Percentiles rank a stretch among this genome's conserved stretches.
phyloP scores from a whole-genome alignment of 768 basidiomycete genomes.

The Tulasnella sp. region DNA sequence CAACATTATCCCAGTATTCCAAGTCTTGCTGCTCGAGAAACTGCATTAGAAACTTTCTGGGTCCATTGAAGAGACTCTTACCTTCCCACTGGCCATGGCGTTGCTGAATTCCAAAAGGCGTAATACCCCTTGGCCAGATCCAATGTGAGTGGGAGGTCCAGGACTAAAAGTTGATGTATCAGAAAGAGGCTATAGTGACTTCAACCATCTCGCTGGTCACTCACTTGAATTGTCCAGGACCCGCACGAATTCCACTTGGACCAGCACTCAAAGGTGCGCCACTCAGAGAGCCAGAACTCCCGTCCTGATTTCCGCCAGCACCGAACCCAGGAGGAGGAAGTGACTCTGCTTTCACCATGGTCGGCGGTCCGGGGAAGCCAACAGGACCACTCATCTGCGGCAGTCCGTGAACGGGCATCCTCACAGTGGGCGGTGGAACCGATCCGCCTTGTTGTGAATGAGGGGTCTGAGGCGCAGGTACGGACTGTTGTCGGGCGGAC shows the following conservation, averaged over 20 bases:
- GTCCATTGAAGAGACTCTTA: conserved; percentile 4
- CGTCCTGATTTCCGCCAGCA: background rate
- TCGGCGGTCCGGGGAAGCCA: background rate
- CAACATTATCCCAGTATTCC: conserved; percentile 51
- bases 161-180: background rate
- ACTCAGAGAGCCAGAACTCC: background rate
- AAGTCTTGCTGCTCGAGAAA: conserved; percentile 16
- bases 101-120: conserved; percentile 64
- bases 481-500: background rate
- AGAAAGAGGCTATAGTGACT: background rate
- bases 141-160: background rate
- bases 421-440: background rate
- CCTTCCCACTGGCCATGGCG: conserved; percentile 44
- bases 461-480: background rate
- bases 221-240: conserved; percentile 9
- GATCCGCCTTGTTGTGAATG: background rate
- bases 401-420: background rate
- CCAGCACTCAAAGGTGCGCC: background rate
- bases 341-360: background rate
- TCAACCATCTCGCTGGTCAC: background rate
- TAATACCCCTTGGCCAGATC: conserved; percentile 47
- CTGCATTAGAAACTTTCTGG: background rate
- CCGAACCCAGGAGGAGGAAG: background rate
- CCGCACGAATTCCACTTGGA: background rate
- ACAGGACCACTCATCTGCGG: background rate